Evolutionary conservation across 2,329 filamentous ascomycete genomes (phyloP), one percentile per base, ranked within the genome.

Genomic region (Neonectria coccinea): DNA sequence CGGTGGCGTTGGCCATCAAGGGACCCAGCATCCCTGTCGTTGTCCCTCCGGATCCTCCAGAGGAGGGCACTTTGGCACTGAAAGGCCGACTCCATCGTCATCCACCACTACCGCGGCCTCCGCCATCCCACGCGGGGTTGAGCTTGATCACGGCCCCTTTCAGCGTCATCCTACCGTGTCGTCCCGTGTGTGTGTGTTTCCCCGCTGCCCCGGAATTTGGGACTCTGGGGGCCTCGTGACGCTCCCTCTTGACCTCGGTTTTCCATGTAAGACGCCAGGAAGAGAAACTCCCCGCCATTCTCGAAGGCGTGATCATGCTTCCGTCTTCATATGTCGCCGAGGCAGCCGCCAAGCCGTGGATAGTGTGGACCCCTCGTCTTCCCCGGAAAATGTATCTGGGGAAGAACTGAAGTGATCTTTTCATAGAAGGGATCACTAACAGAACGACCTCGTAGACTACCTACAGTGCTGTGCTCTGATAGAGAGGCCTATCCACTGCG

Each of bases 1-100:
- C 66, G 22, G 45, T 18, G 36, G 18, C 66, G 22, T 41, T 18
- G 36, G 50, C 66, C 68, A 71, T 72, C 70, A 72, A 68, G 70
- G 25, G 25, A 25, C 25, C 25, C 25, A 25, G 22, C 22, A 25
- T 25, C 22, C 22, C 22, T 25, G 22, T 25, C 22, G 22, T 25
- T 25, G 22, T 5, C 22, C 22, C 22, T 25, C 22, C 22, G 22
- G 22, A 25, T 25, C 5, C 25, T 25, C 6, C 25, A 25, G 1
- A 6, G 5, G 25, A 25, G 25, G 25, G 5, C 25, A 22, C 22
- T 20, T 20, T 20, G 55, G 55, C 55, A 48, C 31, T 14, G 18
- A 36, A 20, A 2, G 27, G 47, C 48, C 18, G 41, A 27, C 42
- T 47, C 45, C 54, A 20, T 44, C 20, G n/a, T 47, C 16, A 29